Evolutionary conservation across 179 eudicot genomes (phyloP), one percentile per base, ranked within the genome.

Genomic region (Corrigiola litoralis): DNA sequence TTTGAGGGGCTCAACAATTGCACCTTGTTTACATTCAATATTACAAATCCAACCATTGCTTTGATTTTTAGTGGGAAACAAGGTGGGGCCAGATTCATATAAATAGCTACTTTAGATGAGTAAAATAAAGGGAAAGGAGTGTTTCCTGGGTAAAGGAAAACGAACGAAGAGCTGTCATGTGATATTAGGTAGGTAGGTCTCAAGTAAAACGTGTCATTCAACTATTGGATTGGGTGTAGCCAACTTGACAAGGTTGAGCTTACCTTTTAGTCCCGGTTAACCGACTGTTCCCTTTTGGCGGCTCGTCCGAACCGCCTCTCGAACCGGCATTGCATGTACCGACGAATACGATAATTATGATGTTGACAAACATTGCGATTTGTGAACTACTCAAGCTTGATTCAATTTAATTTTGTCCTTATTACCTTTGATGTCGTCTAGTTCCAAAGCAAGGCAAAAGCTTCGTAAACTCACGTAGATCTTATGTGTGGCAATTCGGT

Each of bases 251-350:
- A 40, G 38, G 49, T 58, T 37, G 48, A 12, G 32, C 49, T 24
- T 25, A 24, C 32, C 18, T 58, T 55, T 4, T 6, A 32, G n/a
- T 28, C 23, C 0, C 21, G 45, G 24, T 14, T 38, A 23, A 58
- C 63, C 46, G 48, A 58, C 63, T 40, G 0, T 58, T 58, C 63
- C 41, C 63, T 34, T 58, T 58, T 40, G 63, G 63, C 63, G 48
- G 48, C 48, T 58, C 28, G 16, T 42, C 29, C n/a, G 5, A 52
- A 52, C 58, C 58, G 40, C 38, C 59, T 49, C 27, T 12, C 2
- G 34, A 34, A 24, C 20, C 56, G 33, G 29, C n/a, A 25, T 34
- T 6, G 28, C 17, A 3, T 13, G 56, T 14, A 7, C 31, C 29
- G 25, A 24, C 29, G 2, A 23, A 21, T 20, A 8, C 54, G 24